Evolutionary conservation across 352 stramenopile genomes (phyloP), one percentile per base, ranked within the genome.

Genomic region (Globisporangium radiosum): DNA sequence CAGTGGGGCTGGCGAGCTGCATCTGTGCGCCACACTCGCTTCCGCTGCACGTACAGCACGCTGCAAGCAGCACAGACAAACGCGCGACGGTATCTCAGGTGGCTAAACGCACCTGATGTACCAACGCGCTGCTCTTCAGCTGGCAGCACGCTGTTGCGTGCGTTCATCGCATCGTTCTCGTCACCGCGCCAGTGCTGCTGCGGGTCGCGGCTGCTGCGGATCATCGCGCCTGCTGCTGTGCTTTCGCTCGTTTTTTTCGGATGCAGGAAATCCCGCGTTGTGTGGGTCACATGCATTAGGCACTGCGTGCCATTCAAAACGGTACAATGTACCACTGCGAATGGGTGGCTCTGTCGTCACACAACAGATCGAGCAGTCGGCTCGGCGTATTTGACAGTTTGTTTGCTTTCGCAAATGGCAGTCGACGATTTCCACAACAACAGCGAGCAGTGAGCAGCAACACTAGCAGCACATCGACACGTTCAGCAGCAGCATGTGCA

Each of bases 81-180:
- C 13, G 7, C 43, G 43, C 15, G n/a, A 43, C 7, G n/a, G n/a
- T 5, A 47, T 47, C 25, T 33, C 25, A 33, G 25, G 25, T 33
- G 25, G 25, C 25, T 33, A 37, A 9, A 60, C 62, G 51, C 47
- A 67, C 62, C 55, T 39, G 55, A 52, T 5, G 50, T 57, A n/a
- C 56, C 62, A 1, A 67, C 52, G 51, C 51, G 51, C 52, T 59
- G 55, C 14, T 67, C 62, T 13, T 67, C 63, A 9, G 62, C 44
- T 11, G 50, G 47, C 13, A 37, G 5, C 7, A n/a, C 17, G 3
- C 11, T 39, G 1, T 61, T 42, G 39, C 17, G 62, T 10, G 50
- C 8, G 37, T 50, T 52, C 62, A 55, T 62, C 7, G 40, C 39
- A 13, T 57, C 63, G 38, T 54, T 65, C 44, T 63, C 51, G 25